These are phyloP conservation scores for Symbiodinium pilosum DNA, from an alignment of 73 alveolate genomes.

Conservation along the genomic window DNA sequence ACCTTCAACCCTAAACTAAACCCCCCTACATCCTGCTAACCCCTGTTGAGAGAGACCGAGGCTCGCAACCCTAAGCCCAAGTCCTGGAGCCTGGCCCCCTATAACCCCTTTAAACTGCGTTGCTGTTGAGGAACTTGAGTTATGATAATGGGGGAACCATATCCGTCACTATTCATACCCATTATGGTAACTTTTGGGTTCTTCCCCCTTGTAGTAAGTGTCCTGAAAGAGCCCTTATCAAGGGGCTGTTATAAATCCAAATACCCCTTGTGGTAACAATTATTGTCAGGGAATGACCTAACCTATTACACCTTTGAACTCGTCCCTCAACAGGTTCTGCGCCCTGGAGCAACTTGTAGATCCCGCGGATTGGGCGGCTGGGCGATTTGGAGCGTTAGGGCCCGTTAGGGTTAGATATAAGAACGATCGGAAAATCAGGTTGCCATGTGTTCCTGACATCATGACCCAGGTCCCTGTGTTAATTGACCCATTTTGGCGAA, in stretches of 20 bases:
- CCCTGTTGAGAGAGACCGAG: no score
- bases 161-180: no score
- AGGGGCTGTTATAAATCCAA: background rate
- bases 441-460: no score
- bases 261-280: no score
- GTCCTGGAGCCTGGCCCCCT: background rate
- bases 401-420: background rate
- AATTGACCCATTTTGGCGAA: no score
- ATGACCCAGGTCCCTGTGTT: no score
- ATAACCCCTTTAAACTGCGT: no score
- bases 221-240: no score
- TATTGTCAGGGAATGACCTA: background rate
- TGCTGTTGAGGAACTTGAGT: no score
- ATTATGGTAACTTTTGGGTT: background rate
- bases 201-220: background rate
- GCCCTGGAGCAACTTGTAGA: background rate
- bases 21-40: no score
- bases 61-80: background rate
- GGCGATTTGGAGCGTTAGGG: background rate
- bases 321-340: background rate
- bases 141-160: no score
- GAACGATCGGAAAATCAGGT: no score
- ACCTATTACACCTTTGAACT: background rate
- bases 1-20: background rate
- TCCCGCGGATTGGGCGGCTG: background rate